Base-by-base conservation (phyloP, 1,139 yeast genomes). In the Sporopachydermia cereana region DNA sequence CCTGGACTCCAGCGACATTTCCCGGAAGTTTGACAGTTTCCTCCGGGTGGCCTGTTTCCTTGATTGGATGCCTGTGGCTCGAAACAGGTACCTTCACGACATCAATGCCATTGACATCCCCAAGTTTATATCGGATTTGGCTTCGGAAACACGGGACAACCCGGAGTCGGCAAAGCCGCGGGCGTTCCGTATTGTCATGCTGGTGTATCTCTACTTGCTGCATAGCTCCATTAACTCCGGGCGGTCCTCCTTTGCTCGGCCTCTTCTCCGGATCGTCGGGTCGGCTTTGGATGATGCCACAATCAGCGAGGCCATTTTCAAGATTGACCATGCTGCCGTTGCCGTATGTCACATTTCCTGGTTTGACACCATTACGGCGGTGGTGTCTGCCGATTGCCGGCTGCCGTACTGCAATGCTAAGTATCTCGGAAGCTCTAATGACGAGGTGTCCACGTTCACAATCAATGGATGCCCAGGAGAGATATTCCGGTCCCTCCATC, bases 381-480 rank as follows among this genome's bases (percentile, higher is more conserved):
- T 74, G n/a, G 72, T 70, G 1, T 70, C 77, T 1, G 74, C 78
- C 0, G 79, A 74, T 55, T 72, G 72, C 49, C 57, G 79, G 20
- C 51, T 70, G 23, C 79, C 79, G 0, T 72, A 60, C 50, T 72
- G 77, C 55, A 66, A 64, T 24, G 71, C 72, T 2, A 64, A 58
- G 29, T 74, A 77, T 77, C 74, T 71, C 52, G 78, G 78, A 1
- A 59, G 66, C 2, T 60, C 60, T 36, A 53, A 56, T 18, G 69
- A 66, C 42, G 52, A 55, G 3, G 62, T 71, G 7, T 71, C 77
- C 4, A 72, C 77, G 0, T 65, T 71, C 3, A 66, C 63, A 45
- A 65, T 74, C 68, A 72, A 72, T 71, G 79, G 79, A 0, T 74
- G 79, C 50, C 79, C 79, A 0, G 77, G 76, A 1, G 77, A 72